Evolutionary conservation across 2,329 filamentous ascomycete species (phyloP).

Genomic region (Saccharata proteae): DNA sequence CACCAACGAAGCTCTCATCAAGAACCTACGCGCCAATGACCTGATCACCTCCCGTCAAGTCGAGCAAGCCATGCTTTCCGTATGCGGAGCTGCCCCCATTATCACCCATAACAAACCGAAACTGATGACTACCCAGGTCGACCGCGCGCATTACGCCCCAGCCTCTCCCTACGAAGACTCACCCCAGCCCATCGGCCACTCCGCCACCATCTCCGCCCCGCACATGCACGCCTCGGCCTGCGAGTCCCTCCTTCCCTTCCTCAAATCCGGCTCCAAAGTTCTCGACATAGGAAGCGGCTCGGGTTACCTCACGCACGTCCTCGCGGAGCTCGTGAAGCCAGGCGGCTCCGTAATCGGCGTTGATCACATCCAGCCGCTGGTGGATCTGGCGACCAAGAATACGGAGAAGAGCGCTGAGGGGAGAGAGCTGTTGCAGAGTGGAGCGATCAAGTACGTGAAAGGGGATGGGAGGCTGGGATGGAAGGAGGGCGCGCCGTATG

Average conservation of each 20-base stretch:
- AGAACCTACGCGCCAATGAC: constrained; percentile 60
- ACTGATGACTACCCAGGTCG: constrained; percentile 47
- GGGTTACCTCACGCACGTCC: constrained; percentile 74
- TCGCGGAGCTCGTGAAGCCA: constrained; percentile 61
- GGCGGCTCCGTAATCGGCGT: constrained; percentile 34
- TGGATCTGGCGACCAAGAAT: constrained; percentile 29
- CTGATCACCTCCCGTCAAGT: constrained; percentile 64
- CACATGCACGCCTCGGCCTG: constrained; percentile 60
- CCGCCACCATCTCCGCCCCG: constrained; percentile 59
- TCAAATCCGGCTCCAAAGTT: constrained; percentile 38
- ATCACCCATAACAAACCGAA: background rate
- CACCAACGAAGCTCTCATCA: constrained; percentile 62
- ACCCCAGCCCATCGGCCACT: constrained; percentile 55
- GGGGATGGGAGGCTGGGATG: constrained; percentile 50
- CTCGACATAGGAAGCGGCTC: constrained; percentile 38
- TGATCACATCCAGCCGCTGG: constrained; percentile 37
- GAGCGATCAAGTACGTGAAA: constrained; percentile 56
- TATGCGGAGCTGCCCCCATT: constrained; percentile 29
- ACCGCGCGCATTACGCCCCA: constrained; percentile 75
- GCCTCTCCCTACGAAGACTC: constrained; percentile 58
- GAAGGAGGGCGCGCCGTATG: constrained; percentile 49
- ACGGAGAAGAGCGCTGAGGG: constrained; percentile 32
- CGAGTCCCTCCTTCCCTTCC: constrained; percentile 48
- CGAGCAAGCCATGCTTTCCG: constrained; percentile 66
- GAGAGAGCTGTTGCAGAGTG: constrained; percentile 47